Conservation (phyloP, 306 rosid genomes). For the Lithocarpus polystachyus region DNA sequence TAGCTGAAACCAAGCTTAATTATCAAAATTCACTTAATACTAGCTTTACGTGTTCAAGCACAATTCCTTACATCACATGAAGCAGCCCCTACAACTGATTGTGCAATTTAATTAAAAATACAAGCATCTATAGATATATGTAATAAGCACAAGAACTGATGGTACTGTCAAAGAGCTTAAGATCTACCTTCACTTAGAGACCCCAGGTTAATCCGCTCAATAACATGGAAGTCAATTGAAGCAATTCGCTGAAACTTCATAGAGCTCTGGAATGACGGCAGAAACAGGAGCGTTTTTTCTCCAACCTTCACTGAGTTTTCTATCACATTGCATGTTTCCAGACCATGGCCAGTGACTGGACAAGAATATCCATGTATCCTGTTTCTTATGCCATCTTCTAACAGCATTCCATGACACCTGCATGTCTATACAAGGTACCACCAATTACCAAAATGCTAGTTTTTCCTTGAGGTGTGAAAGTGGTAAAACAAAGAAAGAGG, state of each 20-base stretch:
- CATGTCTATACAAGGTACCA: conserved; percentile 51
- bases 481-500: background rate
- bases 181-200: conserved; percentile 62
- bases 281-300: conserved; percentile 52
- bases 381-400: conserved; percentile 35
- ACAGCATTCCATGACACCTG: conserved; percentile 69
- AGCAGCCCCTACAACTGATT: background rate
- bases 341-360: conserved; percentile 53
- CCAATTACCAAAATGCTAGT: conserved; percentile 26
- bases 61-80: background rate
- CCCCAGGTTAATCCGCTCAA: conserved; percentile 61
- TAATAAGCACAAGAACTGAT: conserved; percentile 10
- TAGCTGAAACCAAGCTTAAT: background rate
- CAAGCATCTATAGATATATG: conserved; percentile 7
- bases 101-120: conserved; percentile 5
- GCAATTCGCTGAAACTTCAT: conserved; percentile 35
- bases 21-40: background rate
- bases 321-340: conserved; percentile 43
- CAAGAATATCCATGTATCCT: conserved; percentile 37
- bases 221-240: conserved; percentile 50
- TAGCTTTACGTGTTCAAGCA: background rate
- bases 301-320: conserved; percentile 61
- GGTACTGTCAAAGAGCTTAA: conserved; percentile 7
- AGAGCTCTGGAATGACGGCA: conserved; percentile 51
- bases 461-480: conserved; percentile 22